phyloP scores from a whole-genome alignment of 345 rosid genomes.

The Raphanus raphanistrum region DNA sequence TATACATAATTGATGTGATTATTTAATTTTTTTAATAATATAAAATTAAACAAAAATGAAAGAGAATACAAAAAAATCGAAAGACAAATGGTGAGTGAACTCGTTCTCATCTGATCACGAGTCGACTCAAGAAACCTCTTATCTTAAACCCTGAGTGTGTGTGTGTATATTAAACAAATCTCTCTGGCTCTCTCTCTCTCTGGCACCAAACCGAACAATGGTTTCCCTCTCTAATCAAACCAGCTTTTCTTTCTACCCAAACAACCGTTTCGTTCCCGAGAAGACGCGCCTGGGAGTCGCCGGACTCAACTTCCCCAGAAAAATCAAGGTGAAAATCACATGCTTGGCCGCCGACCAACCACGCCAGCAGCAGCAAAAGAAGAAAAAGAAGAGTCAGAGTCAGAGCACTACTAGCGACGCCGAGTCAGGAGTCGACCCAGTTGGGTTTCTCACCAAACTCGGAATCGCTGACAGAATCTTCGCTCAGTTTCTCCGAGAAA shows the following conservation, averaged over 20 bases:
- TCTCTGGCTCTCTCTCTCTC: constrained; percentile 11
- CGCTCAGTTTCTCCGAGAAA: constrained; percentile 90
- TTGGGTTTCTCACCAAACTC: constrained; percentile 53
- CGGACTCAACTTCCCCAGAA: constrained; percentile 37
- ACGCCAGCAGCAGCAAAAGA: constrained; percentile 31
- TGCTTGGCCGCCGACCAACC: constrained; percentile 38
- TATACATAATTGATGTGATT: too few species aligned
- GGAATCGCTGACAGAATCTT: constrained; percentile 76
- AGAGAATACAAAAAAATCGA: background rate
- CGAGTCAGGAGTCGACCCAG: constrained; percentile 40
- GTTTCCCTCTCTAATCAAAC: constrained; percentile 39
- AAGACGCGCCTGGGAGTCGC: constrained; percentile 12
- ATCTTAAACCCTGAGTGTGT: constrained; percentile 30
- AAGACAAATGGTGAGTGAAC: constrained; percentile 25
- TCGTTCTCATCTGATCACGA: constrained; percentile 2
- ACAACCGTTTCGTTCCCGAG: constrained; percentile 15
- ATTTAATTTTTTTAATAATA: too few species aligned
- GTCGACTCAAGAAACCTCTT: constrained; percentile 40
- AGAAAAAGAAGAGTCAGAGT: constrained; percentile 27
- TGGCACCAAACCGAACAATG: constrained; percentile 23
- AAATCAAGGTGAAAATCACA: constrained; percentile 26
- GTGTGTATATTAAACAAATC: background rate
- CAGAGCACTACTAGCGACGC: constrained; percentile 21
- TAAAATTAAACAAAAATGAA: too few species aligned
- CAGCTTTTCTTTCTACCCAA: constrained; percentile 30